phyloP scores from a whole-genome alignment of 179 eudicot species.

The Silene coronaria region DNA sequence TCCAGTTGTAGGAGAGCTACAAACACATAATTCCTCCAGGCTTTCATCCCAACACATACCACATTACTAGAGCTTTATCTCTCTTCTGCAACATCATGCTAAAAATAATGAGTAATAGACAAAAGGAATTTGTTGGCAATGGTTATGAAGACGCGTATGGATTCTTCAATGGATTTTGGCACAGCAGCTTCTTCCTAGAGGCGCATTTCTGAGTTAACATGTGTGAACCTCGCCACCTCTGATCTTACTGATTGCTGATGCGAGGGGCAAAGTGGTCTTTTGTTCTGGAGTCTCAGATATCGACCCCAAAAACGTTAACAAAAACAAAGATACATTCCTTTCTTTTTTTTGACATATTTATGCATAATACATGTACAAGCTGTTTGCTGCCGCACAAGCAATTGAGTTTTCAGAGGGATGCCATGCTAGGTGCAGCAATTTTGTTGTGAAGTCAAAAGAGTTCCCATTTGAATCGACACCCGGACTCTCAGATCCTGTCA shows the following conservation, averaged over 20 bases:
- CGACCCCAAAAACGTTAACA: constrained; percentile 27
- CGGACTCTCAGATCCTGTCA: constrained; percentile 44
- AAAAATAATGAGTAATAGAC: constrained; percentile 28
- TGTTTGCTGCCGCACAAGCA: constrained; percentile 63
- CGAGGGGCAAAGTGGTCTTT: constrained; percentile 24
- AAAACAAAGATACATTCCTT: constrained; percentile 16
- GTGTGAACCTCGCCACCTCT: constrained; percentile 22
- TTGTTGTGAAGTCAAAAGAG: constrained; percentile 49
- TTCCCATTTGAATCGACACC: constrained; percentile 48
- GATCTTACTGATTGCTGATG: constrained; percentile 25
- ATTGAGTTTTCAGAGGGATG: constrained; percentile 55
- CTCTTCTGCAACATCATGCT: constrained; percentile 29
- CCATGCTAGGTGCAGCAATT: constrained; percentile 57
- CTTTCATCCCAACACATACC: constrained; percentile 35
- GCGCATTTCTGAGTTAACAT: constrained; percentile 28
- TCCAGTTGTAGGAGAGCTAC: constrained; percentile 58
- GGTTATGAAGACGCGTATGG: constrained; percentile 24
- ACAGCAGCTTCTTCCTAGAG: constrained; percentile 35
- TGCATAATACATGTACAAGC: constrained; percentile 64
- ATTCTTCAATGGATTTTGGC: constrained; percentile 19
- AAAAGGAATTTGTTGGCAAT: constrained; percentile 31
- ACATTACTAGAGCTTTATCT: constrained; percentile 28
- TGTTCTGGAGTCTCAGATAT: constrained; percentile 23
- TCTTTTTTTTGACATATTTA: constrained; percentile 26
- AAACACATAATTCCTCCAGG: constrained; percentile 33